Conservation (phyloP, 768 basidiomycete genomes). For the Porphyrellus cyaneotinctus region DNA sequence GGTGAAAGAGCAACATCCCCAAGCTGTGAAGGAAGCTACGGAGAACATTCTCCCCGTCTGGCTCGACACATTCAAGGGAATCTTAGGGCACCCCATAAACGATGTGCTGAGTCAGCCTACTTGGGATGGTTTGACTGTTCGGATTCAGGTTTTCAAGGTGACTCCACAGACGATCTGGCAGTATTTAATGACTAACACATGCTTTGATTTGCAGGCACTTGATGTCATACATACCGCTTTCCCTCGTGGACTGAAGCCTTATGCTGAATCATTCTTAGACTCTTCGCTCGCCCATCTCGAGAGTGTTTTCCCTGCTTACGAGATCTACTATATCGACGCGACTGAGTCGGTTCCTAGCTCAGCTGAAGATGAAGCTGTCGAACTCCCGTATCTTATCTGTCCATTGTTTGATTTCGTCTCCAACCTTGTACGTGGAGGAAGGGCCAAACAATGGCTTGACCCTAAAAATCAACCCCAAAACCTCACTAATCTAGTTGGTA, state of each 20-base stretch:
- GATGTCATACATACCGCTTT: slow-evolving; percentile 80
- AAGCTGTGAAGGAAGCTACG: slow-evolving; percentile 78
- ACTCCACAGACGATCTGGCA: slow-evolving; percentile 2
- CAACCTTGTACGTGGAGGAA: slow-evolving; percentile 59
- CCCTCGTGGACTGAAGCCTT: slow-evolving; percentile 61
- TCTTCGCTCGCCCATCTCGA: slow-evolving; percentile 58
- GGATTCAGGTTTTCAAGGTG: slow-evolving; percentile 85
- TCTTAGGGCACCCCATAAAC: slow-evolving; percentile 58
- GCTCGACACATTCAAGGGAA: slow-evolving; percentile 84
- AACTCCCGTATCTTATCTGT: slow-evolving; percentile 72
- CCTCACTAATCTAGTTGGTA: slow-evolving; percentile 46
- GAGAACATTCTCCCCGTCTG: slow-evolving; percentile 81
- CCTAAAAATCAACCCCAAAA: slow-evolving; percentile 33
- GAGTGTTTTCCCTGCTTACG: slow-evolving; percentile 55
- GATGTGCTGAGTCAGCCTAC: slow-evolving; percentile 56
- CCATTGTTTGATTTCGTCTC: slow-evolving; percentile 80
- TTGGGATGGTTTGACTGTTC: slow-evolving; percentile 81
- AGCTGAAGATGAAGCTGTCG: slow-evolving; percentile 72
- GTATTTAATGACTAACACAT: slow-evolving; percentile 1
- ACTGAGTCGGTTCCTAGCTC: slow-evolving; percentile 55
- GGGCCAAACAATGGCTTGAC: slow-evolving; percentile 61
- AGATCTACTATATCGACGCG: slow-evolving; percentile 56
- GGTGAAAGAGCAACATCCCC: slow-evolving; percentile 91
- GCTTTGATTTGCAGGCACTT: slow-evolving; percentile 53
- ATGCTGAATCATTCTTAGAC: slow-evolving; percentile 58